Percentiles rank a stretch among this genome's conserved stretches.
These are phyloP conservation scores for Pyrenochaeta sp. DNA, from an alignment of 2,329 filamentous ascomycete species.

Conservation along the genomic window DNA sequence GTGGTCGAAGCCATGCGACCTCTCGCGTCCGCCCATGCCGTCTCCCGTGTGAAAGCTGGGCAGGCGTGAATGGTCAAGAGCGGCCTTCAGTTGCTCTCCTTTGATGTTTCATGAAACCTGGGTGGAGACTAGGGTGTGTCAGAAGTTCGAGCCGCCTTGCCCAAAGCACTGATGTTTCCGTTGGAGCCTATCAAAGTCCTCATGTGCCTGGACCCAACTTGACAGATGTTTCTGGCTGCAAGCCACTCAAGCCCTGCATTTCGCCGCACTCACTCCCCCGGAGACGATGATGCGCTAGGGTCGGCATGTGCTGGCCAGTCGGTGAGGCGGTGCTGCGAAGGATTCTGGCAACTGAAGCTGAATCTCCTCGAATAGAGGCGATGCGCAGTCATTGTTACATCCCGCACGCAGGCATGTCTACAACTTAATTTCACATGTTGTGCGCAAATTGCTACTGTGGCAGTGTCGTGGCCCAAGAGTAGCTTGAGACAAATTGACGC, in stretches of 20 bases:
- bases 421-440: neutral
- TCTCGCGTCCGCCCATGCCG: slow-evolving; percentile 24
- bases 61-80: slow-evolving; percentile 37
- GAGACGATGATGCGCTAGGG: slow-evolving; percentile 18
- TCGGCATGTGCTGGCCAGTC: slow-evolving; percentile 13
- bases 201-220: slow-evolving; percentile 30
- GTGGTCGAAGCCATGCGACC: slow-evolving; percentile 32
- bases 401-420: slow-evolving; percentile 1
- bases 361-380: slow-evolving; percentile 1
- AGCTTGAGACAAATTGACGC: slow-evolving; percentile 10
- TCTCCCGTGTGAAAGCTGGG: slow-evolving; percentile 33
- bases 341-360: slow-evolving; percentile 13
- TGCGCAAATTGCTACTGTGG: slow-evolving; percentile 1
- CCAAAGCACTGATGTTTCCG: slow-evolving; percentile 14
- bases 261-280: slow-evolving; percentile 23
- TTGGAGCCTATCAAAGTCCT: slow-evolving; percentile 29
- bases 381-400: slow-evolving; percentile 10
- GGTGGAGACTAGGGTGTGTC: slow-evolving; percentile 47
- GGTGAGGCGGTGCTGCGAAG: slow-evolving; percentile 27
- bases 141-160: slow-evolving; percentile 35
- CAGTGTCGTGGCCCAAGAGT: slow-evolving; percentile 9
- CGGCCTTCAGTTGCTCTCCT: slow-evolving; percentile 28
- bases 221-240: slow-evolving; percentile 32
- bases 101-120: slow-evolving; percentile 45
- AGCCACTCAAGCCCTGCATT: slow-evolving; percentile 40